Evolutionary conservation across 1,284 basidiomycete genomes (phyloP).

Genomic region (Cryptococcus sp.): DNA sequence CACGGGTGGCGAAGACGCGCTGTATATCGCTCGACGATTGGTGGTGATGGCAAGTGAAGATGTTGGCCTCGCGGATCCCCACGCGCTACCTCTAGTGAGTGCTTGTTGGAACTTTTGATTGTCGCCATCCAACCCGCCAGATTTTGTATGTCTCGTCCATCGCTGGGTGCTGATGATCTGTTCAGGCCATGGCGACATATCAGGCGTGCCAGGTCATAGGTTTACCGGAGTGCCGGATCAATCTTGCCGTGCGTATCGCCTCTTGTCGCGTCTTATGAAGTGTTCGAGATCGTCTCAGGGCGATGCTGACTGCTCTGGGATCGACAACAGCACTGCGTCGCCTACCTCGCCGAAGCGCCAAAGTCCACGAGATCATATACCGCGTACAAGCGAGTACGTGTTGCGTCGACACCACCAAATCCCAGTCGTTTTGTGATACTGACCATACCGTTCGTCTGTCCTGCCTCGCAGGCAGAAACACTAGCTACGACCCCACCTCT

Average conservation of each 20-base stretch:
- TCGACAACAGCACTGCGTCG: constrained; percentile 64
- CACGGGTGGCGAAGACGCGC: constrained; percentile 80
- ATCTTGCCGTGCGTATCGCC: constrained; percentile 43
- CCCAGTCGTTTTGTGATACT: neutral
- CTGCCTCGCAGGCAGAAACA: constrained; percentile 59
- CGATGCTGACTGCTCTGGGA: constrained; percentile 52
- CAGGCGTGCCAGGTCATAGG: constrained; percentile 78
- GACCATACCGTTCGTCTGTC: neutral
- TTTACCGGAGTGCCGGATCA: constrained; percentile 67
- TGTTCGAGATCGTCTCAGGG: neutral
- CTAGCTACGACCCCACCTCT: constrained; percentile 59
- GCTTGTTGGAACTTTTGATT: neutral
- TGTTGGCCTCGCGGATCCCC: constrained; percentile 73
- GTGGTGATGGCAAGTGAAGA: constrained; percentile 85
- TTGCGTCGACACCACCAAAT: neutral
- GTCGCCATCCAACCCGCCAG: too few relatives aligned
- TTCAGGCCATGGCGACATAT: constrained; percentile 72
- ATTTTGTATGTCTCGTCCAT: too few relatives aligned
- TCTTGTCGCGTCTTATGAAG: neutral
- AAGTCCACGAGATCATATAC: constrained; percentile 80
- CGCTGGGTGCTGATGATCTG: neutral
- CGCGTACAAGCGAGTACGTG: constrained; percentile 64
- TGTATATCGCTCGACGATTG: constrained; percentile 79
- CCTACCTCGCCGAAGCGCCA: constrained; percentile 77
- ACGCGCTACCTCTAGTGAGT: constrained; percentile 69